These are phyloP conservation scores for Basidioascus undulatus DNA, from an alignment of 768 basidiomycete genomes.

Conservation along the genomic window DNA sequence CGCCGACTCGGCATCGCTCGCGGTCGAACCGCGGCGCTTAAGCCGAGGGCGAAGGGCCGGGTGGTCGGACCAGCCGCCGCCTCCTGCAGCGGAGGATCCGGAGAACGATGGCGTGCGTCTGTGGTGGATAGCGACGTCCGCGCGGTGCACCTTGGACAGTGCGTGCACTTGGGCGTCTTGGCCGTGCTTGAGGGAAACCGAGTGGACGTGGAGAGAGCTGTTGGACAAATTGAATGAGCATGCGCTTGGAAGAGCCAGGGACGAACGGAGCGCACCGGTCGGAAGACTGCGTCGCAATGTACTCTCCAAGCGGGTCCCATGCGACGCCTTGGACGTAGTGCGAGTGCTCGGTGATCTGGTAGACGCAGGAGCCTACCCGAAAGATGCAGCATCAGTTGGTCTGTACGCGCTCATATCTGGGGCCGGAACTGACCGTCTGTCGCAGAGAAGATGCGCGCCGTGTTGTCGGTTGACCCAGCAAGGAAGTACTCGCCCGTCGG, in stretches of 20 bases:
- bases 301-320: slow-evolving; percentile 95
- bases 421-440: slow-evolving; percentile 32
- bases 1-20: slow-evolving; percentile 49
- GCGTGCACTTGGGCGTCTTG: slow-evolving; percentile 76
- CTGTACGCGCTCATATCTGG: not conserved
- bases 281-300: slow-evolving; percentile 87
- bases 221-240: not conserved
- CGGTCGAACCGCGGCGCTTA: slow-evolving; percentile 43
- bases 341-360: slow-evolving; percentile 75
- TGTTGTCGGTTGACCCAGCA: slow-evolving; percentile 92
- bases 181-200: slow-evolving; percentile 48
- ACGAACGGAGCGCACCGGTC: slow-evolving; percentile 31
- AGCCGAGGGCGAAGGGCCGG: slow-evolving; percentile 20
- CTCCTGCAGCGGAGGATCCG: slow-evolving; percentile 14
- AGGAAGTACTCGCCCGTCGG: slow-evolving; percentile 83
- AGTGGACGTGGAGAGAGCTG: slow-evolving; percentile 75
- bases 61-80: slow-evolving; percentile 23
- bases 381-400: slow-evolving; percentile 4
- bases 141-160: slow-evolving; percentile 62
- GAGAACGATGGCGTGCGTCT: slow-evolving; percentile 15
- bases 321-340: slow-evolving; percentile 98
- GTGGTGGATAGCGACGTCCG: slow-evolving; percentile 26
- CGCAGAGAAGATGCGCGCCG: slow-evolving; percentile 56
- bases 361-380: slow-evolving; percentile 49
- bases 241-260: not conserved